Conservation (phyloP, 2,329 filamentous ascomycete genomes). For the Chaetomium sp. region DNA sequence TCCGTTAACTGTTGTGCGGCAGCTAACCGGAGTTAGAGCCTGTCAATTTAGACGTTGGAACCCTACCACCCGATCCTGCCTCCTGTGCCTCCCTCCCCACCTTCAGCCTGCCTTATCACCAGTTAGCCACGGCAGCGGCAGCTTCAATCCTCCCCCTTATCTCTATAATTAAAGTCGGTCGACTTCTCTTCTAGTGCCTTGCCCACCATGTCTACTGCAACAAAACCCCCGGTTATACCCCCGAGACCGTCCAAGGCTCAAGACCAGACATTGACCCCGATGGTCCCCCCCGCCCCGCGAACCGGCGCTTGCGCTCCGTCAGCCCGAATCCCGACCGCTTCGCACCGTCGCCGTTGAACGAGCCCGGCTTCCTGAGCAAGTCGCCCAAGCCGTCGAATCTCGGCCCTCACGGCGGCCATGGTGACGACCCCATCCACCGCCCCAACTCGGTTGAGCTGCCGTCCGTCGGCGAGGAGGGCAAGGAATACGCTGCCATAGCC, state of each 20-base stretch:
- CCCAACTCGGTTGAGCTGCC: constrained; percentile 80
- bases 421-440: constrained; percentile 55
- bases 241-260: constrained; percentile 57
- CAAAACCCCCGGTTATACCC: constrained; percentile 56
- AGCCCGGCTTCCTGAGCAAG: constrained; percentile 56
- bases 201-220: constrained; percentile 51
- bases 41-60: not conserved
- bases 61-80: not conserved
- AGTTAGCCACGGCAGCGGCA: constrained; percentile 8
- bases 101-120: not conserved
- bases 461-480: constrained; percentile 84
- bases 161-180: not conserved
- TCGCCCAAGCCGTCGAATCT: constrained; percentile 44
- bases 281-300: constrained; percentile 76
- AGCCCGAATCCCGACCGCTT: constrained; percentile 79
- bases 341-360: constrained; percentile 83
- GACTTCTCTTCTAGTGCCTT: not conserved
- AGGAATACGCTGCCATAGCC: constrained; percentile 71
- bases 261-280: constrained; percentile 59
- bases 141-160: not conserved
- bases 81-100: not conserved
- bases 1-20: constrained; percentile 29
- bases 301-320: constrained; percentile 70
- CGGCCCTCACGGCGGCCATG: constrained; percentile 42
- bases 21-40: constrained; percentile 19